Evolutionary conservation across 1,284 basidiomycete species (phyloP), one percentile per base, ranked within the genome.

Genomic region (Apiotrichum veenhuisii): DNA sequence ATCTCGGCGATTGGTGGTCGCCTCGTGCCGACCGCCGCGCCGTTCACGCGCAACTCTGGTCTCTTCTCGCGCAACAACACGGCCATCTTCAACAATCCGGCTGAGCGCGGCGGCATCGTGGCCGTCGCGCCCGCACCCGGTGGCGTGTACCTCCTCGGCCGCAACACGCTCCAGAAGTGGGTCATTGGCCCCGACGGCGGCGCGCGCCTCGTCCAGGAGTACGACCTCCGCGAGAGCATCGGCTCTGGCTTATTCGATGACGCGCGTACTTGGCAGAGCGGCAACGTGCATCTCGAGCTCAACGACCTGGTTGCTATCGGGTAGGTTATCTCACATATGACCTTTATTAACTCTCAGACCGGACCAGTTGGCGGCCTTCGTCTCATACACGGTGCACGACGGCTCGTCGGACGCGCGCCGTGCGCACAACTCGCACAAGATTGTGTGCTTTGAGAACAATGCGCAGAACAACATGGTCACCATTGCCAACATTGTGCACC

Each of bases 131-230:
- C 56, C 1, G 41, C 54, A 0, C 25, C 58, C 10, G 61, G 58
- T 11, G 58, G 66, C 17, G 54, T 64, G 22, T 75, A 67, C 51
- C 45, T 74, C 18, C 54, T 75, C 50, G 72, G 67, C 12, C 59
- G 59, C 22, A 58, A 63, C 51, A 73, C 67, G 3, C 50, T 76
- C 5, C 74, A 74, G 52, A 68, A 67, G 50, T 77, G 74, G 74
- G 41, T 53, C 2, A 57, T 74, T n/a, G 56, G 59, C 0, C 57
- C 58, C 1, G 72, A 72, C 36, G 64, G 64, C 1, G 61, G 43
- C 26, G 54, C 67, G 2, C 56, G 71, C 64, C 64, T 73, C 25
- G 49, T 66, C 11, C 67, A 69, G 47, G 72, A 76, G 51, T 69
- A 63, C 41, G 67, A 72, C 52, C 53, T 76, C 22, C 59, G 65